phyloP scores from a whole-genome alignment of 2,329 filamentous ascomycete species.

The Alternaria angustiovoidea region DNA sequence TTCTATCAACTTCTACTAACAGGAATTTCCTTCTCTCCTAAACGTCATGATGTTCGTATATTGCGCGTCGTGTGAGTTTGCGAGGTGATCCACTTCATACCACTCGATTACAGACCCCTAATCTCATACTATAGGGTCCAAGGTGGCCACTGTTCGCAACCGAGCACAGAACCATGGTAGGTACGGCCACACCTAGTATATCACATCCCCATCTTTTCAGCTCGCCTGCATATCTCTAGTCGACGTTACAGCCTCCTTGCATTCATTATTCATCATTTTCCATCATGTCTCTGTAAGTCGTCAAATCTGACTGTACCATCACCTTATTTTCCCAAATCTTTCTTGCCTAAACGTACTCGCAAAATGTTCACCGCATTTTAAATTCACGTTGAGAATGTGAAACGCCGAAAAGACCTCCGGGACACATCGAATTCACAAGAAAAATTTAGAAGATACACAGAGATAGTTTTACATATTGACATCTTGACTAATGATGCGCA shows the following conservation, averaged over 20 bases:
- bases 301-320: neutral
- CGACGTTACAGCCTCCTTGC: neutral
- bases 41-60: neutral
- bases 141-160: neutral
- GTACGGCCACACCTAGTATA: neutral
- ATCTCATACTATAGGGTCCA: neutral
- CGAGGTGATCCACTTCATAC: neutral
- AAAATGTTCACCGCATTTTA: neutral
- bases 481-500: neutral
- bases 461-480: neutral
- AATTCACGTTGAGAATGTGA: too few species aligned
- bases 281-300: neutral
- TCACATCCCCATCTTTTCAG: neutral
- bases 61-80: neutral
- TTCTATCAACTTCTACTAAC: accelerated
- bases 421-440: neutral
- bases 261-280: neutral
- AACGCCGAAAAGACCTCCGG: neutral
- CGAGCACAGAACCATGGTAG: neutral
- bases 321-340: neutral
- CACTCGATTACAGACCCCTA: neutral
- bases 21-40: neutral
- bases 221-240: neutral
- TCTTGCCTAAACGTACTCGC: neutral
- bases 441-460: accelerated